phyloP scores from a whole-genome alignment of 768 basidiomycete species.

The Pleurotus giganteus region DNA sequence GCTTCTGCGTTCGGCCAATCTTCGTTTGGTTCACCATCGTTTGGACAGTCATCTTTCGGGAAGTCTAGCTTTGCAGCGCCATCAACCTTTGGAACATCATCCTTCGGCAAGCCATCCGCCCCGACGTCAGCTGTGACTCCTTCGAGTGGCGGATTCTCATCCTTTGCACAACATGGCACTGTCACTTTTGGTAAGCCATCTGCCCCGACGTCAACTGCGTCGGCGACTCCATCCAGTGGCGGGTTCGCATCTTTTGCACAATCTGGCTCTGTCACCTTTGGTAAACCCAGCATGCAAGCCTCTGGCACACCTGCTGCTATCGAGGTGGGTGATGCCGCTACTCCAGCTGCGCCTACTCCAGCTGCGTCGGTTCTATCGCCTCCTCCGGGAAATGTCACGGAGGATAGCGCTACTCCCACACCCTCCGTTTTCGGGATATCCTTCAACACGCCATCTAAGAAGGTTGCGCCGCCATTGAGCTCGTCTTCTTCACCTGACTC shows the following conservation, averaged over 20 bases:
- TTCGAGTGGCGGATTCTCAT: constrained; percentile 22
- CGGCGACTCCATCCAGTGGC: not conserved
- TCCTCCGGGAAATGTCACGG: not conserved
- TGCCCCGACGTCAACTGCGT: not conserved
- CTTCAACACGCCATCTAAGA: not conserved
- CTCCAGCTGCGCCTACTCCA: no score
- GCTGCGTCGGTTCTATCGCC: no score
- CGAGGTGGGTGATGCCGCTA: not conserved
- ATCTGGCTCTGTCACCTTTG: not conserved
- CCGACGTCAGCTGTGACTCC: constrained; percentile 10
- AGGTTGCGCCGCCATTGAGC: not conserved
- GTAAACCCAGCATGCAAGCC: not conserved
- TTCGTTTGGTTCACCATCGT: constrained; percentile 29
- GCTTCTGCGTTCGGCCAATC: constrained; percentile 19
- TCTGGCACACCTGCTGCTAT: not conserved
- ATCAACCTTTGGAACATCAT: constrained; percentile 24
- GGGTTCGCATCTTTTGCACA: constrained; percentile 9
- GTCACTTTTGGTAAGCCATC: not conserved
- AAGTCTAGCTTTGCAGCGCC: constrained; percentile 27
- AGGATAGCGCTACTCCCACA: not conserved
- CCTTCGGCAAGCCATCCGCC: constrained; percentile 27
- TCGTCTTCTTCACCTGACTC: constrained; percentile 5
- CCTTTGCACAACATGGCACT: no score
- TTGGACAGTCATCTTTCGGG: constrained; percentile 35
- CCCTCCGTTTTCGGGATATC: not conserved